Conservation (phyloP, 2,329 filamentous ascomycete genomes). For the Sporothrix phasma region DNA sequence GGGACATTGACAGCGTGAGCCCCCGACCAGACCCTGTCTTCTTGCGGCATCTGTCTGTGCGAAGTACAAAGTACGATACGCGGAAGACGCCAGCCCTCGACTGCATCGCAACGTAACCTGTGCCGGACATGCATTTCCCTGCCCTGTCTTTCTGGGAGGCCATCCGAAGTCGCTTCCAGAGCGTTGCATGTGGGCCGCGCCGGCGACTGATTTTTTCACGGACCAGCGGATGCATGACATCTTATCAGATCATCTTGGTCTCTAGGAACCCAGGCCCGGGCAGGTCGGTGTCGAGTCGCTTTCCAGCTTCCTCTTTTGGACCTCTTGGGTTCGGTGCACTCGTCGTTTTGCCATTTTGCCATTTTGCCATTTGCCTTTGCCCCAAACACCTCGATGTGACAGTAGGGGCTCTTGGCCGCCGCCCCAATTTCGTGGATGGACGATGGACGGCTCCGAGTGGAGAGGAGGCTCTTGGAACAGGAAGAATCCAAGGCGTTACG, state of each 20-base stretch:
- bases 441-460: too few relatives aligned
- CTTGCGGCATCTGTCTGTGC: background rate
- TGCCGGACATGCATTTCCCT: background rate
- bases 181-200: constrained; percentile 11
- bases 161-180: constrained; percentile 8
- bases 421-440: background rate
- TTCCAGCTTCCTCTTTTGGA: constrained; percentile 1
- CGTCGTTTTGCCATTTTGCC: background rate
- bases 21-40: too few relatives aligned
- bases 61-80: too few relatives aligned
- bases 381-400: background rate
- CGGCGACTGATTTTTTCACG: background rate
- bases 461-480: background rate
- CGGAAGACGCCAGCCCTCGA: too few relatives aligned
- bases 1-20: too few relatives aligned
- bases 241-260: constrained; percentile 22
- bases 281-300: background rate
- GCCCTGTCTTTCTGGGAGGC: background rate
- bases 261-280: background rate
- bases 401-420: background rate
- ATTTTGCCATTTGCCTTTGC: too few relatives aligned
- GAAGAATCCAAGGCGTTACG: background rate
- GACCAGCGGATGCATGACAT: constrained; percentile 15
- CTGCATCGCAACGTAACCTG: background rate
- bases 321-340: background rate